phyloP scores from a whole-genome alignment of 108 stramenopile genomes.

The Skeletonema potamos region DNA sequence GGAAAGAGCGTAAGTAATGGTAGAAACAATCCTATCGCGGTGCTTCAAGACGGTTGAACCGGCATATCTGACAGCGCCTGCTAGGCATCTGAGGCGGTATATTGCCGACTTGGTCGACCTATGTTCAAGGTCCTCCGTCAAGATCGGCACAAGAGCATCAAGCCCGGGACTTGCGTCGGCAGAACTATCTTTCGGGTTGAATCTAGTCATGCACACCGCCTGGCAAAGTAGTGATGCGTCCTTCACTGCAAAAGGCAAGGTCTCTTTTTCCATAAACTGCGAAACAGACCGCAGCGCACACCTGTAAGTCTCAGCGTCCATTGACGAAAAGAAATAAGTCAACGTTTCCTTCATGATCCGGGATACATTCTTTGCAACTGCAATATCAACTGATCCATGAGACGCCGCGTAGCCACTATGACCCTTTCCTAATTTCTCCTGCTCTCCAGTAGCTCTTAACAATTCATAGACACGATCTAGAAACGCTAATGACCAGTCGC shows the following conservation, averaged over 20 bases:
- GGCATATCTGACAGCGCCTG: constrained; percentile 75
- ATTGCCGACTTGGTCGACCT: constrained; percentile 70
- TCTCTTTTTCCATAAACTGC: constrained; percentile 74
- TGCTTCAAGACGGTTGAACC: constrained; percentile 62
- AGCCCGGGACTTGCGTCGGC: constrained; percentile 63
- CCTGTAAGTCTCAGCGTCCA: constrained; percentile 68
- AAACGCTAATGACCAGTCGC: constrained; percentile 82
- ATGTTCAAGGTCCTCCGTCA: constrained; percentile 67
- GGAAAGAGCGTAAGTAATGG: constrained; percentile 62
- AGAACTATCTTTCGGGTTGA: constrained; percentile 8
- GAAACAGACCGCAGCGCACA: constrained; percentile 62
- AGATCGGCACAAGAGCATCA: constrained; percentile 66
- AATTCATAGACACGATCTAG: constrained; percentile 84
- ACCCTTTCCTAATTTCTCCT: constrained; percentile 78
- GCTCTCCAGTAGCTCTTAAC: constrained; percentile 76
- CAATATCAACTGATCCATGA: constrained; percentile 79
- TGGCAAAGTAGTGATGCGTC: constrained; percentile 77
- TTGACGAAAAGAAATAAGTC: constrained; percentile 73
- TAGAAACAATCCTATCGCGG: constrained; percentile 46
- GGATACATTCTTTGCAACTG: constrained; percentile 75
- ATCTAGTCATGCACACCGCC: constrained; percentile 67
- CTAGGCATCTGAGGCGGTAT: constrained; percentile 81
- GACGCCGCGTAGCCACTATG: constrained; percentile 65
- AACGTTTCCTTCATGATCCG: constrained; percentile 79
- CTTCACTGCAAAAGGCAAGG: constrained; percentile 77